Conservation (phyloP, 1,284 basidiomycete genomes). For the Sporisorium scitamineum region DNA sequence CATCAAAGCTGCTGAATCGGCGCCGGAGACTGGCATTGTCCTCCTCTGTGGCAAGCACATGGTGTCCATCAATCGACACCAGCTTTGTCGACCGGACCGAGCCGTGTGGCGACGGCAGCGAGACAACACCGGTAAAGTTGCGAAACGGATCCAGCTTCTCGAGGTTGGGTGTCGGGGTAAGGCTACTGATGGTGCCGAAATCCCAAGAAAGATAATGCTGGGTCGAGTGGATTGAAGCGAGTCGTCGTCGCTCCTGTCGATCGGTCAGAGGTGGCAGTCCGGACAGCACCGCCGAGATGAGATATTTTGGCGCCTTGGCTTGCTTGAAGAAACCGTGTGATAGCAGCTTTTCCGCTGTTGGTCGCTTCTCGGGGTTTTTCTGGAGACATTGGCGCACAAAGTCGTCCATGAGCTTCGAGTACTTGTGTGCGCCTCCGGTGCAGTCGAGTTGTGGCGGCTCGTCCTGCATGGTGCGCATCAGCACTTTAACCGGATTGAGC, state of each 20-base stretch:
- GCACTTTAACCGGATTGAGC: constrained; percentile 79
- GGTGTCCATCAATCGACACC: constrained; percentile 47
- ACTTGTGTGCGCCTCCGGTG: constrained; percentile 79
- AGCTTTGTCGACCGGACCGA: constrained; percentile 48
- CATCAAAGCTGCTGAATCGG: constrained; percentile 36
- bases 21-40: constrained; percentile 24
- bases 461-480: constrained; percentile 75
- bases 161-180: constrained; percentile 26
- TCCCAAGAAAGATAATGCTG: constrained; percentile 58
- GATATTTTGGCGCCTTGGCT: constrained; percentile 80
- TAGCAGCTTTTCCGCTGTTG: constrained; percentile 81
- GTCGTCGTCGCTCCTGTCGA: constrained; percentile 54
- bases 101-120: constrained; percentile 45
- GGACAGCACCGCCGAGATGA: constrained; percentile 79
- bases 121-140: constrained; percentile 54
- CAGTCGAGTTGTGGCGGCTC: constrained; percentile 78
- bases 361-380: constrained; percentile 83
- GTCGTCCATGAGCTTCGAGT: constrained; percentile 84
- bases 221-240: constrained; percentile 52
- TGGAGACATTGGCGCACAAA: constrained; percentile 82
- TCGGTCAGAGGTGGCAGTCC: constrained; percentile 59
- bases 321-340: constrained; percentile 82
- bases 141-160: constrained; percentile 58
- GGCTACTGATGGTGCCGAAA: constrained; percentile 50
- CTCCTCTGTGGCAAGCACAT: constrained; percentile 46